A percentile compares a stretch with the other conserved stretches of the same genome.
Evolutionary conservation across 495 filamentous ascomycete species (phyloP).

Genomic region (Tetracladium marchalianum): DNA sequence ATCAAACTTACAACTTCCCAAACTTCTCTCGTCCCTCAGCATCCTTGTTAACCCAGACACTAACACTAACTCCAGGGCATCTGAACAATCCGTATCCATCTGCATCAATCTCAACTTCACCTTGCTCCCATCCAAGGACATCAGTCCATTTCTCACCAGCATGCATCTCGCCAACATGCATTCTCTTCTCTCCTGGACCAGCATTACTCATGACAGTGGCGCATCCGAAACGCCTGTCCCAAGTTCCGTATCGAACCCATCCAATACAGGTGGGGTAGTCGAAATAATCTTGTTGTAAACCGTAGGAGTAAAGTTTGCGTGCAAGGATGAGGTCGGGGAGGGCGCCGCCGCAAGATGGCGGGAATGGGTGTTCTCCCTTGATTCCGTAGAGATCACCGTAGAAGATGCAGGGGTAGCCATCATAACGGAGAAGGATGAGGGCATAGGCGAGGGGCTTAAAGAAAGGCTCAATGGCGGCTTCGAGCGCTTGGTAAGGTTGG

Average conservation of each 20-base stretch:
- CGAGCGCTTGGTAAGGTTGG: conserved; percentile 50
- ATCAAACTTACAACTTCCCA: conserved; percentile 26
- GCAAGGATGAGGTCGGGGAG: conserved; percentile 53
- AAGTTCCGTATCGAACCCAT: conserved; percentile 55
- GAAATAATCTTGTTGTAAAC: conserved; percentile 59
- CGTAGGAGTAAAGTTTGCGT: conserved; percentile 60
- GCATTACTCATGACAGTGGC: conserved; percentile 51
- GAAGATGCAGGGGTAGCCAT: conserved; percentile 62
- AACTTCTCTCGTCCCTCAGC: conserved; percentile 43
- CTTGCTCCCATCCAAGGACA: conserved; percentile 37
- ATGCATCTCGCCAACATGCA: conserved; percentile 52
- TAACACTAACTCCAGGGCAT: conserved; percentile 41
- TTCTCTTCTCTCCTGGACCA: conserved; percentile 38
- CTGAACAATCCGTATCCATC: conserved; percentile 47
- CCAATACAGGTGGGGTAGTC: conserved; percentile 58
- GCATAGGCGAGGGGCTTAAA: conserved; percentile 54
- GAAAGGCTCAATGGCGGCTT: conserved; percentile 40
- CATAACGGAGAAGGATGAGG: conserved; percentile 53
- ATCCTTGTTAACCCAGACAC: conserved; percentile 51
- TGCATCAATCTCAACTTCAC: conserved; percentile 39
- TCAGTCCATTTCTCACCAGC: conserved; percentile 53
- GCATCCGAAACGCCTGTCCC: conserved; percentile 38
- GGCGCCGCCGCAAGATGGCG: conserved; percentile 47
- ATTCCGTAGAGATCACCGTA: conserved; percentile 72
- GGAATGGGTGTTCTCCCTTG: conserved; percentile 36